Conservation (phyloP, 2,329 filamentous ascomycete species). For the Phyllosticta paracitricarpa region DNA sequence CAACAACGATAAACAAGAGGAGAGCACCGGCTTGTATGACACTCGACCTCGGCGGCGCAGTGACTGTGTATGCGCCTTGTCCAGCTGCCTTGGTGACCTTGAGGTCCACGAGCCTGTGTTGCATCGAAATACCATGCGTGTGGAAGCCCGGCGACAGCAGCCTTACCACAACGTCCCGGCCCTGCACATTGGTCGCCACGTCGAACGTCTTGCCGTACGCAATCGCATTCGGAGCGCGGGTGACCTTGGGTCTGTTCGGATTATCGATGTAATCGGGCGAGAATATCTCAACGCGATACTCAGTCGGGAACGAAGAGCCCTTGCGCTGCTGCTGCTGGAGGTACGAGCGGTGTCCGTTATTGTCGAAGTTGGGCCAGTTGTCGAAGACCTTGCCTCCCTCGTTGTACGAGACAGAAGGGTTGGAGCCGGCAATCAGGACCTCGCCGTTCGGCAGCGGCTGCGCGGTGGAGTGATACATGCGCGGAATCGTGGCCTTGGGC, state of each 20-base stretch:
- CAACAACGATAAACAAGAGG: slow-evolving; percentile 42
- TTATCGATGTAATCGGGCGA: slow-evolving; percentile 44
- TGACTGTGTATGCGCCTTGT: not conserved
- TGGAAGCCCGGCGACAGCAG: slow-evolving; percentile 45
- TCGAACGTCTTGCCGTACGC: slow-evolving; percentile 28
- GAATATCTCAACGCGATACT: slow-evolving; percentile 47
- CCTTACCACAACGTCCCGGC: slow-evolving; percentile 30
- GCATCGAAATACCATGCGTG: slow-evolving; percentile 47
- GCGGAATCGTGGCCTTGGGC: slow-evolving; percentile 21
- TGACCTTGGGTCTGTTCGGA: slow-evolving; percentile 34
- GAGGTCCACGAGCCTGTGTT: slow-evolving; percentile 41
- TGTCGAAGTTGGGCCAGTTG: slow-evolving; percentile 8
- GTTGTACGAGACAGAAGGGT: slow-evolving; percentile 36
- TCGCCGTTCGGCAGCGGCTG: slow-evolving; percentile 44
- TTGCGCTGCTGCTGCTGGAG: slow-evolving; percentile 7
- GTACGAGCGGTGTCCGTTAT: slow-evolving; percentile 3
- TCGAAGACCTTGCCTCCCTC: slow-evolving; percentile 19
- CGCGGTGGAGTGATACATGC: slow-evolving; percentile 45
- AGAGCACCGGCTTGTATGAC: slow-evolving; percentile 45
- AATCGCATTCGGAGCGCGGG: slow-evolving; percentile 29
- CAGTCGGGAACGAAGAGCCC: slow-evolving; percentile 33
- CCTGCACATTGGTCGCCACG: slow-evolving; percentile 30
- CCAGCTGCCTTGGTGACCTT: slow-evolving; percentile 18
- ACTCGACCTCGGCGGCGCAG: slow-evolving; percentile 39
- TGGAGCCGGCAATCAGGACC: slow-evolving; percentile 45